Conservation (phyloP, 2,329 filamentous ascomycete genomes). For the Grosmannia huntii region DNA sequence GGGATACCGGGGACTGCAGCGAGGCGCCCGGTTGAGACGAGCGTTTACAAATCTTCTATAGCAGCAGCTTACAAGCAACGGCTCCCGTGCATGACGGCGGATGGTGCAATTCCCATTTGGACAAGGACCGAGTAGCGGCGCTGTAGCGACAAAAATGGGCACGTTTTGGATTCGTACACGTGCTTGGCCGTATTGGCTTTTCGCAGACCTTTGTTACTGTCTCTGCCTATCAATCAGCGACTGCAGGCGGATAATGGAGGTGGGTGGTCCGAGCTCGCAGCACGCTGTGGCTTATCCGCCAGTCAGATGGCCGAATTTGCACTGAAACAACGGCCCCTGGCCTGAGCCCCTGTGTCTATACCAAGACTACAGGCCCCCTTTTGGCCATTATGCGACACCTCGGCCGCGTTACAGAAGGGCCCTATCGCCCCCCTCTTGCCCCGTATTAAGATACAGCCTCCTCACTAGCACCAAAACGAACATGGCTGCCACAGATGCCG, state of each 20-base stretch:
- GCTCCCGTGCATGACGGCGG: background rate
- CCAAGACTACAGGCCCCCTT: background rate
- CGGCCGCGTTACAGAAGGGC: background rate
- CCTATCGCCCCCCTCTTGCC: background rate
- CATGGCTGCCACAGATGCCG: background rate
- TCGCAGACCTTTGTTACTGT: background rate
- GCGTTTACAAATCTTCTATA: background rate
- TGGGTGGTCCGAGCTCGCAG: no score
- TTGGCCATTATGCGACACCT: conserved; percentile 1
- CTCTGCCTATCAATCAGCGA: background rate
- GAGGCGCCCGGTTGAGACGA: background rate
- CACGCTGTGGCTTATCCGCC: no score
- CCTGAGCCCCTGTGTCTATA: background rate
- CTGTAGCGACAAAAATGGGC: background rate
- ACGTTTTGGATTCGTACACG: background rate
- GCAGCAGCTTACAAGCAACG: background rate
- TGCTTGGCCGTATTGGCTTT: background rate
- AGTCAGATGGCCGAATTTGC: no score
- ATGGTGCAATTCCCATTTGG: background rate
- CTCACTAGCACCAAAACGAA: background rate
- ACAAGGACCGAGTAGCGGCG: background rate
- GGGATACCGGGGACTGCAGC: background rate
- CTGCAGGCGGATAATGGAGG: no score
- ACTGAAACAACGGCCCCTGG: background rate
- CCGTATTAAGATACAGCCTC: background rate